Base-by-base conservation (phyloP, 2,329 filamentous ascomycete genomes). In the Cryphonectria nitschkei region DNA sequence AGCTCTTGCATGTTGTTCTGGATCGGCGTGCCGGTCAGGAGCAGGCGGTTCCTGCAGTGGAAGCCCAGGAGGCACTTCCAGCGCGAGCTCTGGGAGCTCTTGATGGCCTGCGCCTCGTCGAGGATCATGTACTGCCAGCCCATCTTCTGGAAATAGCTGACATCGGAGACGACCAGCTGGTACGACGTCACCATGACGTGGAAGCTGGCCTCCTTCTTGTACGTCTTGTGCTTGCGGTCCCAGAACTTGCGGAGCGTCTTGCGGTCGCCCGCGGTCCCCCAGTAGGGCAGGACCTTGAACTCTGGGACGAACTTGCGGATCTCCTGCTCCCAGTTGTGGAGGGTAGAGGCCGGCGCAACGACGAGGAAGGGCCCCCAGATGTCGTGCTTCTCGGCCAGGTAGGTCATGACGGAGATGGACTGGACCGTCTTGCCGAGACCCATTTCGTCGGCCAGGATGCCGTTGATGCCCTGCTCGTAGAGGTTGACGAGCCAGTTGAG, bases 1-100 rank as follows among this genome's bases (percentile, higher is more conserved):
- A 99, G 83, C 82, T 99, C 95, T 82, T 98, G 96, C 96, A 99
- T 99, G 86, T 98, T 99, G 84, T 99, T 99, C 81, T 99, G 96
- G 75, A 99, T 98, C 2, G 96, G 96, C 0, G 96, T 99, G 83
- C 96, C 96, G 0, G 96, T 99, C 29, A 99, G 88, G 61, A 99
- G 85, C 63, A 99, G 88, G 75, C 96, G 90, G 82, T 98, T 99
- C 72, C 96, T 92, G 83, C 95, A 98, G 80, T 97, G 93, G 86
- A 98, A 98, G 66, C 92, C 92, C 63, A 99, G 86, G 74, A 99
- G 82, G 75, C 92, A 95, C 87, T 98, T 99, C 96, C 96, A 99
- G 78, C 96, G 90, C 22, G 95, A 97, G 84, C 94, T 98, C 77
- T 93, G 90, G 0, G 96, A 98, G 73, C 95, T 98, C 85, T 99